Base-by-base conservation (phyloP, 78 protist species). In the Mastigamoeba balamuthi region DNA sequence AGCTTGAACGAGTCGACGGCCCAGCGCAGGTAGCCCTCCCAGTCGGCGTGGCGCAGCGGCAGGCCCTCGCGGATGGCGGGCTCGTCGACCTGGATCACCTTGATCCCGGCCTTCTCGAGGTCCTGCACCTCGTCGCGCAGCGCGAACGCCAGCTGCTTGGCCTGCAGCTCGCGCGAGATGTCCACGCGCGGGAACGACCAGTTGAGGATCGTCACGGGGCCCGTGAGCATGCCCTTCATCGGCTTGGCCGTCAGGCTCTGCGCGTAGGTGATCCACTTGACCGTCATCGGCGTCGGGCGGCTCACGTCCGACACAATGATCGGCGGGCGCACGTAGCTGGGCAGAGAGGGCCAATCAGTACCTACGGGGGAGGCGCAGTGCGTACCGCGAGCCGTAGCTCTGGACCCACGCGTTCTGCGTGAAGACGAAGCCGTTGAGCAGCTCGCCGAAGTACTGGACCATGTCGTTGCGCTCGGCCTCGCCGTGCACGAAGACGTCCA, bases 141-240 rank as follows among this genome's bases (percentile, higher is more conserved):
- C 9, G 94, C 85, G 38, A 86, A 39, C 35, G 87, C 94, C 27
- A 90, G 48, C 71, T 90, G 90, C 63, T 38, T 4, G 66, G 88
- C 52, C 6, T 77, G 69, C 27, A n/a, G n/a, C 0, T 68, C 67
- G 41, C 90, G 83, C 6, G 94, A 67, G 17, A 64, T 48, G 75
- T 90, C 94, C 68, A 65, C 86, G 44, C 94, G 75, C 10, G 74
- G 83, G 72, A 90, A 90, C 25, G 91, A 86, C 94, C 94, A 90
- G 66, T 90, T 70, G 25, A 90, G 52, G 25, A 85, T 83, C 30
- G 94, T 90, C 6, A 86, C 83, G 38, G 94, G 91, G 35, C 91
- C 94, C 6, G 94, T 85, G 17, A 90, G 43, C 94, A 90, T 90
- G 48, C 94, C 94, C 72, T 90, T 90, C 78, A 90, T 66, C n/a